These are phyloP conservation scores for Penicillium sp. DNA, from an alignment of 2,329 filamentous ascomycete species.

Conservation along the genomic window DNA sequence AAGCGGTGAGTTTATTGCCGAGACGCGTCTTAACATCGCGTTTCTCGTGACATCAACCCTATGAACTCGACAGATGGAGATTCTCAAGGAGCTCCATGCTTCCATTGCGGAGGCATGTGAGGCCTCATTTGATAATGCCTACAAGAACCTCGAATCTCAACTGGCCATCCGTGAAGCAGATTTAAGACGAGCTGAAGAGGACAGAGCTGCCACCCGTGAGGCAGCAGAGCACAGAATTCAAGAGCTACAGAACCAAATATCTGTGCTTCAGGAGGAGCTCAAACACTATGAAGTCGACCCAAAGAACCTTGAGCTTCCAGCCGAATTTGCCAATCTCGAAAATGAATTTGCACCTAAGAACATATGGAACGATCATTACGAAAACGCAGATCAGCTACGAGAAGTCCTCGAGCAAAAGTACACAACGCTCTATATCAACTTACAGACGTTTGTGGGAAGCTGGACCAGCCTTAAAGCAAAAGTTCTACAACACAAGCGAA, in stretches of 20 bases:
- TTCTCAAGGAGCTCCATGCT: constrained; percentile 28
- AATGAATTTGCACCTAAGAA: constrained; percentile 27
- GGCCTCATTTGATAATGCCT: constrained; percentile 27
- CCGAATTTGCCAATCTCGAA: constrained; percentile 18
- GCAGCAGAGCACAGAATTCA: constrained; percentile 14
- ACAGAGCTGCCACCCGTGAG: constrained; percentile 17
- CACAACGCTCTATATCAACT: constrained; percentile 29
- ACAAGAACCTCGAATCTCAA: constrained; percentile 22
- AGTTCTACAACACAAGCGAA: constrained; percentile 33
- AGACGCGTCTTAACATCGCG: constrained; percentile 14
- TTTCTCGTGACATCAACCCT: not conserved
- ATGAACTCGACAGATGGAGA: constrained; percentile 23
- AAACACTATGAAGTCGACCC: constrained; percentile 11
- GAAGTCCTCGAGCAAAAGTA: constrained; percentile 29
- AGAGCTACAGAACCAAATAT: constrained; percentile 22
- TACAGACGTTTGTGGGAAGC: constrained; percentile 25
- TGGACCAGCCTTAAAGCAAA: constrained; percentile 28
- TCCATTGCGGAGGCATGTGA: constrained; percentile 28
- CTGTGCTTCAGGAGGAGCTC: constrained; percentile 21
- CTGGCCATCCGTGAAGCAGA: constrained; percentile 20
- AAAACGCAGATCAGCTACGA: constrained; percentile 14
- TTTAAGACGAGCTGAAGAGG: constrained; percentile 22
- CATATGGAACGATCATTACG: constrained; percentile 9
- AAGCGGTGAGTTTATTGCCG: constrained; percentile 10
- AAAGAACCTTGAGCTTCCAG: constrained; percentile 13